Evolutionary conservation across 441 rosid genomes (phyloP).

Genomic region (Adansonia gregorii): DNA sequence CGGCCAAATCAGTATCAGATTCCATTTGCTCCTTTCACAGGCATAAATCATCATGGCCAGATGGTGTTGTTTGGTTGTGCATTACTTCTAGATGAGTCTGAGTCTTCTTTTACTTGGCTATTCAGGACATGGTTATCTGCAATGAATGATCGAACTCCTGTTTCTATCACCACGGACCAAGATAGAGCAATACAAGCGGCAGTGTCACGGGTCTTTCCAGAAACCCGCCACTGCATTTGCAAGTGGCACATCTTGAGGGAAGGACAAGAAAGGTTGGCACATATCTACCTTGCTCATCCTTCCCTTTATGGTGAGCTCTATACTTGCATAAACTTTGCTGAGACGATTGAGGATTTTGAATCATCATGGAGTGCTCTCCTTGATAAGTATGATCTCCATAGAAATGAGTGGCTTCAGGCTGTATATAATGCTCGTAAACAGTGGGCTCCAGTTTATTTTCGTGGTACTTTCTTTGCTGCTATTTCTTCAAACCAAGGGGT

Average conservation of each 20-base stretch:
- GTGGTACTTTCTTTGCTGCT: constrained; percentile 61
- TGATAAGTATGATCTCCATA: constrained; percentile 51
- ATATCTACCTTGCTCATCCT: constrained; percentile 58
- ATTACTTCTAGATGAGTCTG: constrained; percentile 65
- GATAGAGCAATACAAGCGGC: constrained; percentile 70
- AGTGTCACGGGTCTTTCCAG: constrained; percentile 59
- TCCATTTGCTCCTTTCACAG: constrained; percentile 75
- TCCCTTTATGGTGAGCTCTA: constrained; percentile 60
- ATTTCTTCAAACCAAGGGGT: constrained; percentile 60
- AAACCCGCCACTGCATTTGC: constrained; percentile 69
- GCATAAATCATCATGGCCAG: constrained; percentile 72
- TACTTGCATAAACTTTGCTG: constrained; percentile 62
- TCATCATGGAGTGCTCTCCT: constrained; percentile 56
- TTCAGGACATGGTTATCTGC: constrained; percentile 68
- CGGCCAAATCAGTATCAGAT: constrained; percentile 66
- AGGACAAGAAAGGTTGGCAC: constrained; percentile 75
- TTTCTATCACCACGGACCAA: constrained; percentile 68
- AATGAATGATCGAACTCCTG: constrained; percentile 57
- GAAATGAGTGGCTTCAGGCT: constrained; percentile 67
- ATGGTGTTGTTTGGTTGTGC: constrained; percentile 72
- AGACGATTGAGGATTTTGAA: constrained; percentile 69
- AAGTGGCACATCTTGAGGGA: constrained; percentile 75
- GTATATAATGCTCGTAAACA: constrained; percentile 61
- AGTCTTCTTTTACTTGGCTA: constrained; percentile 65
- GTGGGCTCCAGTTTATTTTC: constrained; percentile 79